Evolutionary conservation across 805 yeast species (phyloP).

Genomic region (Zygosaccharomyces siamensis): DNA sequence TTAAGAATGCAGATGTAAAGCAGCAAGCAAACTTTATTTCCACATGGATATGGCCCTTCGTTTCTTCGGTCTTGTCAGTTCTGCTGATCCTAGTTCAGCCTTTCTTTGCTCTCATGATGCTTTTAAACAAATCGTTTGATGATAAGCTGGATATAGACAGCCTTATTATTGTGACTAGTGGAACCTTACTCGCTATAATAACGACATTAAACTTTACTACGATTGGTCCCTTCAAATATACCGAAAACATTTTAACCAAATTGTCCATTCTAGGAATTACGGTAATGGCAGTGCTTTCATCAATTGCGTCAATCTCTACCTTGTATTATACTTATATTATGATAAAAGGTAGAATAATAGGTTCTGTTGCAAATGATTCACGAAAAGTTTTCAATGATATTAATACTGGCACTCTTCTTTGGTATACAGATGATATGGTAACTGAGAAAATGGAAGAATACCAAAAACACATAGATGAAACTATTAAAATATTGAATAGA

Average conservation of each 20-base stretch:
- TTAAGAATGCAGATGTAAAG: constrained; percentile 22
- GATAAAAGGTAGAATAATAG: constrained; percentile 6
- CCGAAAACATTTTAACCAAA: constrained; percentile 30
- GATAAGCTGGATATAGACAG: constrained; percentile 24
- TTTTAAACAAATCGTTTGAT: constrained; percentile 31
- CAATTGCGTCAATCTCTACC: constrained; percentile 34
- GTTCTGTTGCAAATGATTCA: not conserved
- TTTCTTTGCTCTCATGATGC: constrained; percentile 25
- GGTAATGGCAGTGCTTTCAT: constrained; percentile 32
- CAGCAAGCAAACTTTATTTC: constrained; percentile 22
- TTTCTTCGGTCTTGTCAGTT: constrained; percentile 20
- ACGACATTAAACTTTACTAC: constrained; percentile 14
- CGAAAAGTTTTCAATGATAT: constrained; percentile 11
- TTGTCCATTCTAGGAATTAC: constrained; percentile 33
- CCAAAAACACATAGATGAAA: constrained; percentile 19
- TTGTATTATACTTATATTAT: constrained; percentile 25
- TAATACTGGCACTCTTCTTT: constrained; percentile 17
- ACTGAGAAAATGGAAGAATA: constrained; percentile 19
- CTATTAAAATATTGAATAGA: constrained; percentile 15
- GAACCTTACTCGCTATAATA: constrained; percentile 13
- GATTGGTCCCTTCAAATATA: constrained; percentile 31
- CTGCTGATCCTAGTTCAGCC: constrained; percentile 30
- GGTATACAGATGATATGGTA: constrained; percentile 25
- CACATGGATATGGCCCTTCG: constrained; percentile 28
- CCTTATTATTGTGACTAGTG: constrained; percentile 21